Evolutionary conservation across 305 asterid species (phyloP).

Genomic region (Fraxinus dipetala): DNA sequence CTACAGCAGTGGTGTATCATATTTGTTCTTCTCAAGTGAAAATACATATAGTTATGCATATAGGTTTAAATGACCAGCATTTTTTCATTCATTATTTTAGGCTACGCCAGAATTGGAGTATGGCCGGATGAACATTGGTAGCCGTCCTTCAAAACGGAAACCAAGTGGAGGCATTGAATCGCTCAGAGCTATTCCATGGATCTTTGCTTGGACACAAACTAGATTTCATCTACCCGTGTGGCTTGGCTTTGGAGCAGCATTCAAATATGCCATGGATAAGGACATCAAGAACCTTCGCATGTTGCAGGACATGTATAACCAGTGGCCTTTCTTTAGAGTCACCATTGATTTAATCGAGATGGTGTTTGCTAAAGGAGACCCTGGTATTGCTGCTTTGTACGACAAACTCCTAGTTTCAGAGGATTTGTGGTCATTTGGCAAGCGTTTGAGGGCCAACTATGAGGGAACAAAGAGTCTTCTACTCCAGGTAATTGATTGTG

Average conservation of each 20-base stretch:
- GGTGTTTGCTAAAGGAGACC: slow-evolving; percentile 89
- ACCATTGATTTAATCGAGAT: slow-evolving; percentile 72
- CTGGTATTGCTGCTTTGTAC: slow-evolving; percentile 65
- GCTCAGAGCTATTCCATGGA: slow-evolving; percentile 84
- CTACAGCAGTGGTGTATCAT: slow-evolving; percentile 2
- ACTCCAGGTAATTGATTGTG: slow-evolving; percentile 49
- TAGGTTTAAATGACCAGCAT: background rate
- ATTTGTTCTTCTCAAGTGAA: background rate
- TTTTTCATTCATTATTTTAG: slow-evolving; percentile 28
- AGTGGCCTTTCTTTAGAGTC: slow-evolving; percentile 84
- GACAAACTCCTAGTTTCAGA: slow-evolving; percentile 71
- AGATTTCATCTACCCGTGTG: slow-evolving; percentile 85
- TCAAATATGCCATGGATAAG: slow-evolving; percentile 52
- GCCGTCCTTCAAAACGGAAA: slow-evolving; percentile 78
- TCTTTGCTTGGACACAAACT: slow-evolving; percentile 88
- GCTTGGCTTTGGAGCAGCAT: slow-evolving; percentile 79
- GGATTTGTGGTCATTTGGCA: slow-evolving; percentile 61
- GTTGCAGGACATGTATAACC: slow-evolving; percentile 72
- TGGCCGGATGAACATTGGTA: slow-evolving; percentile 82
- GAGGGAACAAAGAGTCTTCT: slow-evolving; percentile 55
- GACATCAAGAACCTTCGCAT: slow-evolving; percentile 50
- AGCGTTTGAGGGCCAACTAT: slow-evolving; percentile 53
- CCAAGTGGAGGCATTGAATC: slow-evolving; percentile 84
- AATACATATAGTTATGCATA: background rate
- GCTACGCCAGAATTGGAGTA: slow-evolving; percentile 84